phyloP scores from a whole-genome alignment of 495 filamentous ascomycete species.

The Aspergillus bertholletiae region DNA sequence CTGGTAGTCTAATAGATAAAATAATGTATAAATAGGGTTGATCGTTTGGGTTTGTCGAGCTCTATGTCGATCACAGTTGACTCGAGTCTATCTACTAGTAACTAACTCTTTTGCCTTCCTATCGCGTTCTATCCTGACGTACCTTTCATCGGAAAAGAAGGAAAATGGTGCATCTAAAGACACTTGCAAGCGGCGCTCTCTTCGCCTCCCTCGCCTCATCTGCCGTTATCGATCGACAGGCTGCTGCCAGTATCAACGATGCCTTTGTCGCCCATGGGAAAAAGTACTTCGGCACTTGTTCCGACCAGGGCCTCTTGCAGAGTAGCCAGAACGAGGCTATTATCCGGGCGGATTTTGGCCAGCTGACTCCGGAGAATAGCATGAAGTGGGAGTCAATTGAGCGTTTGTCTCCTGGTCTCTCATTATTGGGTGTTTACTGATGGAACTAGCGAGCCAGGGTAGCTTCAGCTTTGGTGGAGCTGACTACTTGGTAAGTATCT shows the following conservation, averaged over 20 bases:
- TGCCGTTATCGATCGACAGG: conserved; percentile 3
- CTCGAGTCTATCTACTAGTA: no score
- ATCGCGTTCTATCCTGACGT: no score
- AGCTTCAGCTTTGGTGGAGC: conserved; percentile 39
- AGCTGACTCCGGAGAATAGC: conserved; percentile 53
- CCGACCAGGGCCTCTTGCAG: conserved; percentile 21
- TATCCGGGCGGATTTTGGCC: conserved; percentile 46
- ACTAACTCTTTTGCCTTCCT: no score
- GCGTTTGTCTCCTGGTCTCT: conserved; percentile 17
- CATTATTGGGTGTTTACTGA: not conserved
- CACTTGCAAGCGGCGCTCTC: conserved; percentile 4
- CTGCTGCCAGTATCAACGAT: conserved; percentile 8
- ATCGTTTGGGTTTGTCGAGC: no score
- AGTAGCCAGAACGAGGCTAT: conserved; percentile 26
- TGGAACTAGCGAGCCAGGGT: conserved; percentile 26
- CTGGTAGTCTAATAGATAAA: no score
- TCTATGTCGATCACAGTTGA: no score
- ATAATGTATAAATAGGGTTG: no score
- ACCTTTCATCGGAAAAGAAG: no score
- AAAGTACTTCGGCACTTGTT: conserved; percentile 21
- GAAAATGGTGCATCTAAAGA: conserved; percentile 12
- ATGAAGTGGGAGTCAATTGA: conserved; percentile 53
- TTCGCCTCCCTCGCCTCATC: conserved; percentile 7
- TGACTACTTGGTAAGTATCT: conserved; percentile 35
- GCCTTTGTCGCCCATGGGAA: conserved; percentile 16